Evolutionary conservation across 2,329 filamentous ascomycete genomes (phyloP), one percentile per base, ranked within the genome.

Genomic region (Penicillium brasilianum): DNA sequence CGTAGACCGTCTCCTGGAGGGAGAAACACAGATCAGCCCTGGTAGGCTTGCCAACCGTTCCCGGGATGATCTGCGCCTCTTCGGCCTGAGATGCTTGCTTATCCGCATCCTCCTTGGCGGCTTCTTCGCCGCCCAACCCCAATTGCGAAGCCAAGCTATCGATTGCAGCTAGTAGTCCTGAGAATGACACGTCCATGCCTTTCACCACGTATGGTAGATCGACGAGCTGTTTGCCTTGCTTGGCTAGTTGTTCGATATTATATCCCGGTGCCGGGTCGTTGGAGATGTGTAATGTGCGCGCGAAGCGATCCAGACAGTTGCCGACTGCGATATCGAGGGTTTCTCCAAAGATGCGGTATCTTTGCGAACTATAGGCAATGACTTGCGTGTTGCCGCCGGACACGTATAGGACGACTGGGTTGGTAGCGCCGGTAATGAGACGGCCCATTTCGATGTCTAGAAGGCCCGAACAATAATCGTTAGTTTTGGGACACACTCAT

Each of bases 161-260:
- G 13, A 94, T 89, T 4, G 87, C 86, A 0, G 91, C 92, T 30
- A 99, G 81, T 66, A 99, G 96, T 1, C 95, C 95, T 2, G 91
- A 93, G 78, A 99, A 98, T 25, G 91, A 95, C 72, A 93, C 96
- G 77, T 99, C 95, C 95, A 99, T 99, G 55, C 95, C 95, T 79
- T 99, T 99, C 65, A 99, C 95, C 2, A 93, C 88, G 74, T 99
- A 99, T 1, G 95, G 95, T 30, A 99, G 82, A 68, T 98, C 94
- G 18, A 98, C 83, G 41, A 99, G 81, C 22, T 87, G 80, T 48
- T 83, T 86, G 0, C 87, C 87, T 57, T 88, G 88, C 76, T 90
- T 89, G 68, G 95, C 95, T 53, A 98, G 82, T 79, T 97, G 92
- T 81, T 99, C 95, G 69, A 99, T 97, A 75, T 99, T 99, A 79